phyloP scores from a whole-genome alignment of 2,329 filamentous ascomycete species.

The Rugonectria rugulosa region DNA sequence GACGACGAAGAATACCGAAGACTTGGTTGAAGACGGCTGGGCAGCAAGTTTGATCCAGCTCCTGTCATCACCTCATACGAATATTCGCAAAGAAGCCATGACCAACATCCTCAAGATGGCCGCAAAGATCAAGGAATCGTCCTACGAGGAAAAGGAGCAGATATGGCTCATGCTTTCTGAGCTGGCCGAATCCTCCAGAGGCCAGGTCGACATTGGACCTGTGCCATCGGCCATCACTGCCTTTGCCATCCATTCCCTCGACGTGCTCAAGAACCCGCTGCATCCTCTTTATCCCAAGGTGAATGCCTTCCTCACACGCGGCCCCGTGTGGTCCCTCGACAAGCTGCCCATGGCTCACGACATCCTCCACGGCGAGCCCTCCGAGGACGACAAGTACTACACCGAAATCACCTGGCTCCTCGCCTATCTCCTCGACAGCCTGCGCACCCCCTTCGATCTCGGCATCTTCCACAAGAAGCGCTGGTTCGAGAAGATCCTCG shows the following conservation, averaged over 20 bases:
- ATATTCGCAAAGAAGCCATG: slow-evolving; percentile 81
- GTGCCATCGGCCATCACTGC: slow-evolving; percentile 78
- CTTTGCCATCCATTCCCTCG: slow-evolving; percentile 75
- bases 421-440: slow-evolving; percentile 71
- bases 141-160: slow-evolving; percentile 78
- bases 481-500: slow-evolving; percentile 79
- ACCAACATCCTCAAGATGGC: slow-evolving; percentile 73
- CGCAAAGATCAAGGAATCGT: slow-evolving; percentile 69
- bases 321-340: slow-evolving; percentile 77
- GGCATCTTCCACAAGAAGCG: slow-evolving; percentile 66
- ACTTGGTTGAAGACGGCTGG: slow-evolving; percentile 80
- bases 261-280: slow-evolving; percentile 76
- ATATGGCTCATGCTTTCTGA: slow-evolving; percentile 83
- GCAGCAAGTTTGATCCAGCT: slow-evolving; percentile 75
- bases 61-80: slow-evolving; percentile 75
- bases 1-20: slow-evolving; percentile 78
- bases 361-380: slow-evolving; percentile 70
- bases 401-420: slow-evolving; percentile 79
- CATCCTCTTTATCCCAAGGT: slow-evolving; percentile 87
- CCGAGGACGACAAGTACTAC: slow-evolving; percentile 75
- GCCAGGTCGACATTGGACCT: slow-evolving; percentile 60
- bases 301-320: slow-evolving; percentile 82
- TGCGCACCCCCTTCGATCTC: slow-evolving; percentile 67
- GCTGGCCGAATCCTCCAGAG: slow-evolving; percentile 75
- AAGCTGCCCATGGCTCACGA: slow-evolving; percentile 75